phyloP scores from a whole-genome alignment of 192 early-diverging fungal genomes.

The Coemansia pectinata region DNA sequence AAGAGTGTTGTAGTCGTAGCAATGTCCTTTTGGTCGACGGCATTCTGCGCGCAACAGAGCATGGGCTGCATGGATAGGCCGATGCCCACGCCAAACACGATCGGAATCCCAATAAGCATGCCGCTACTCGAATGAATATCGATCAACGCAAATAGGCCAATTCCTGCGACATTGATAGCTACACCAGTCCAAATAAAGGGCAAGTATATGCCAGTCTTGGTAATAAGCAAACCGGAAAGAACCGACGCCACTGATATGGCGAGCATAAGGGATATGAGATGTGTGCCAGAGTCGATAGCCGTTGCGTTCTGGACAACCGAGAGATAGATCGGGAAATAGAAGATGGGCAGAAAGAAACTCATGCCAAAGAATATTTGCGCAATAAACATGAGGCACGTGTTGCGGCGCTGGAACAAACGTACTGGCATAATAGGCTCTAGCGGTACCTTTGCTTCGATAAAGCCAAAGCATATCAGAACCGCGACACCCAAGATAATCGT shows the following conservation, averaged over 20 bases:
- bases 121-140: constrained; percentile 27
- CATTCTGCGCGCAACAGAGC: constrained; percentile 39
- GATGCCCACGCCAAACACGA: constrained; percentile 48
- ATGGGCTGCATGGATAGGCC: constrained; percentile 49
- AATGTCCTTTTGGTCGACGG: constrained; percentile 29
- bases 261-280: constrained; percentile 46
- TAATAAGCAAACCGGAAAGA: constrained; percentile 27
- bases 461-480: constrained; percentile 49
- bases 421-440: constrained; percentile 69
- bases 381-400: constrained; percentile 24
- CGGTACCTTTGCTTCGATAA: constrained; percentile 62
- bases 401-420: constrained; percentile 59
- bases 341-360: constrained; percentile 44
- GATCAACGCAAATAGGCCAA: constrained; percentile 36
- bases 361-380: constrained; percentile 38
- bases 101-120: constrained; percentile 45
- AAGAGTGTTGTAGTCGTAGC: constrained; percentile 45
- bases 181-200: constrained; percentile 32
- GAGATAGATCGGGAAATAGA: constrained; percentile 66
- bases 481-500: constrained; percentile 36
- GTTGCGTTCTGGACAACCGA: constrained; percentile 62
- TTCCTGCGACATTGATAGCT: constrained; percentile 20
- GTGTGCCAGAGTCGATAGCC: constrained; percentile 41
- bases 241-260: constrained; percentile 34
- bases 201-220: constrained; percentile 36